Conservation (phyloP, 2,329 filamentous ascomycete genomes). For the Alternaria alternata region DNA sequence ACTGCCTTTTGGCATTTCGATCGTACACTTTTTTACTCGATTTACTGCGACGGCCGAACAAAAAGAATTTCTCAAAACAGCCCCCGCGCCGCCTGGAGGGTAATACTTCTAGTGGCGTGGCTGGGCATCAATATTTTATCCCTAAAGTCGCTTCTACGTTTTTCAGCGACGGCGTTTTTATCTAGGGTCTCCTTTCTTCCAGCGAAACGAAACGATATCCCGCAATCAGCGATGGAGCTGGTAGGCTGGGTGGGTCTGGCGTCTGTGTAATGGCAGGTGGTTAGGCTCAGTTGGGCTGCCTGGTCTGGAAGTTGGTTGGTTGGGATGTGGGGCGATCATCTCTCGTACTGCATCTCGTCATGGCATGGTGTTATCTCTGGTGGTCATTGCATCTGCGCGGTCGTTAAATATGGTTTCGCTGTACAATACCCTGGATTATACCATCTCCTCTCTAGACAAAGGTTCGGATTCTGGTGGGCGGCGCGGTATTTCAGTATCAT, state of each 20-base stretch:
- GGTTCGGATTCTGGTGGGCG: neutral
- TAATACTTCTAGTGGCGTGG: conserved; percentile 21
- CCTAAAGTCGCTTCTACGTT: conserved; percentile 28
- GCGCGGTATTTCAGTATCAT: neutral
- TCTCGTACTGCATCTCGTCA: conserved; percentile 5
- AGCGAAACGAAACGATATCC: conserved; percentile 20
- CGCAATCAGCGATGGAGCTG: conserved; percentile 16
- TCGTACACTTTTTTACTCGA: conserved; percentile 16
- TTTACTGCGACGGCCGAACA: conserved; percentile 30
- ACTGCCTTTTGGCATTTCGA: conserved; percentile 12
- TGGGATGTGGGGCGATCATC: neutral
- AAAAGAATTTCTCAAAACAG: conserved; percentile 25
- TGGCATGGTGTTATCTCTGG: conserved; percentile 7
- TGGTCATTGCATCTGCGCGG: conserved; percentile 9
- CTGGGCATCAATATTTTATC: conserved; percentile 26
- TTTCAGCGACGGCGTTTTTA: conserved; percentile 38
- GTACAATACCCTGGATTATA: conserved; percentile 50
- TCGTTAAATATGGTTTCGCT: conserved; percentile 27
- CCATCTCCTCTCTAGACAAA: conserved; percentile 48
- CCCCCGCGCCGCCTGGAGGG: conserved; percentile 24
- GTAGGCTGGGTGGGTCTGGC: conserved; percentile 16
- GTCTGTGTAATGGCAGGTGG: conserved; percentile 5
- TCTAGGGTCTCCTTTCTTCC: conserved; percentile 6
- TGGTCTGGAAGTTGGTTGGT: conserved; percentile 2
- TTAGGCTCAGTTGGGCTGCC: conserved; percentile 9